A percentile compares a stretch with the other conserved stretches of the same genome.
phyloP scores from a whole-genome alignment of 495 filamentous ascomycete species.

The Podospora fimiseda region DNA sequence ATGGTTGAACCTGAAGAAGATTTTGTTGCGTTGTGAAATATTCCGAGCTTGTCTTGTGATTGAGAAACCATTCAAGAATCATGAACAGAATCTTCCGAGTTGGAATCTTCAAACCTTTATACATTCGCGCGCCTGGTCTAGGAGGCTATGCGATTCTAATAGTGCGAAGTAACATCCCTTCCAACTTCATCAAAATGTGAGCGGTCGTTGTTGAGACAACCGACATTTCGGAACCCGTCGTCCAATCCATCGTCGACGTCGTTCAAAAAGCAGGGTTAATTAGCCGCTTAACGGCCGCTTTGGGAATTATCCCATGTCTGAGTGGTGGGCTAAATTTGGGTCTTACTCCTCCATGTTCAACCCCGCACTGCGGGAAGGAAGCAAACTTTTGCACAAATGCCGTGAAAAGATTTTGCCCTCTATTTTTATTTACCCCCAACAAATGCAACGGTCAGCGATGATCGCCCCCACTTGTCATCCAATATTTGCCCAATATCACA shows the following conservation, averaged over 20 bases:
- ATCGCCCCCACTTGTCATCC: background rate
- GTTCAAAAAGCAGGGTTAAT: constrained; percentile 21
- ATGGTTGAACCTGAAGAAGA: too few species aligned
- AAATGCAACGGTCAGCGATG: background rate
- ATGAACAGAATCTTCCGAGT: background rate
- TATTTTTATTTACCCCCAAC: constrained; percentile 13
- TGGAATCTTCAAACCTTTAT: constrained; percentile 5
- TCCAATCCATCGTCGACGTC: background rate
- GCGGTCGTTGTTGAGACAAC: background rate
- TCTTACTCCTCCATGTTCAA: too few species aligned
- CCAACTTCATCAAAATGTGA: background rate
- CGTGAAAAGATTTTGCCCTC: constrained; percentile 9
- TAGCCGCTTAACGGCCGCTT: constrained; percentile 22
- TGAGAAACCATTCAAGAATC: background rate
- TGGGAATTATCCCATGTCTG: constrained; percentile 13
- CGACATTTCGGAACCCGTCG: too few species aligned
- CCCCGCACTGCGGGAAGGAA: background rate
- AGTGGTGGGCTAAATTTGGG: constrained; percentile 19
- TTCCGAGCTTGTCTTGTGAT: background rate
- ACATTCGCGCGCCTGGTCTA: background rate
- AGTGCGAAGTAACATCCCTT: background rate
- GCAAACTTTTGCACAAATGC: background rate
- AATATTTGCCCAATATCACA: constrained; percentile 9
- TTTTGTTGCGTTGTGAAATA: too few species aligned
- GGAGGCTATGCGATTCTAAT: background rate